Base-by-base conservation (phyloP, 768 basidiomycete species). In the Podaxis sp. region DNA sequence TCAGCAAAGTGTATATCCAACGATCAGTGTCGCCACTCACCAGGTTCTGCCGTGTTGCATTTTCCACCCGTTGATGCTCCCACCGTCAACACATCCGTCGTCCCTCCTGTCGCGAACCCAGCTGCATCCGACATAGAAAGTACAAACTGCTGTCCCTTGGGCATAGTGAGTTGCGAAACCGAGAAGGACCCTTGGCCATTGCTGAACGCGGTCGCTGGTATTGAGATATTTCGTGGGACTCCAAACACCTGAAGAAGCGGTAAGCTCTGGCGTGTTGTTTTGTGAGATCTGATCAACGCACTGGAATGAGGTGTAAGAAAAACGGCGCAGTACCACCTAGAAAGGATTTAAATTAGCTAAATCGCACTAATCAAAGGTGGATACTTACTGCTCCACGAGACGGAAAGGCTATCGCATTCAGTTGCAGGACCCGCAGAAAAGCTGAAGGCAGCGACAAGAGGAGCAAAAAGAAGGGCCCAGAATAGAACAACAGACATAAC, bases 71-170 rank as follows among this genome's bases (percentile, higher is more conserved):
- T 69, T 2, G 86, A 78, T 10, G 73, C 58, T 44, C 79, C 84
- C 15, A 86, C 84, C 1, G 76, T 78, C 44, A 87, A 66, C 5
- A 89, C 53, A 49, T 72, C 60, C 10, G 84, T 81, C 26, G 78
- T 77, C 24, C 89, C 91, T 3, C 90, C 91, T 10, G 86, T 77
- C 48, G 76, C 89, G 69, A 87, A 90, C 1, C 89, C 89, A 28
- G 82, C 82, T 17, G 84, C 77, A 69, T 93, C 91, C 28, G 87
- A 91, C 87, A 93, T 88, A 38, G 84, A 80, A 20, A 87, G 62
- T 12, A 90, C 55, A 53, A 90, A 76, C 58, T 75, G 71, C 17
- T 77, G 69, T 30, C 68, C 74, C 8, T 75, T 68, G 12, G 70
- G 33, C 51, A 87, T 73, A 2, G 79, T 77, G 12, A 91, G 65